Percentiles rank a stretch among this genome's conserved stretches.
These are phyloP conservation scores for Aspergillus ibericus DNA, from an alignment of 2,329 filamentous ascomycete genomes.

Conservation along the genomic window DNA sequence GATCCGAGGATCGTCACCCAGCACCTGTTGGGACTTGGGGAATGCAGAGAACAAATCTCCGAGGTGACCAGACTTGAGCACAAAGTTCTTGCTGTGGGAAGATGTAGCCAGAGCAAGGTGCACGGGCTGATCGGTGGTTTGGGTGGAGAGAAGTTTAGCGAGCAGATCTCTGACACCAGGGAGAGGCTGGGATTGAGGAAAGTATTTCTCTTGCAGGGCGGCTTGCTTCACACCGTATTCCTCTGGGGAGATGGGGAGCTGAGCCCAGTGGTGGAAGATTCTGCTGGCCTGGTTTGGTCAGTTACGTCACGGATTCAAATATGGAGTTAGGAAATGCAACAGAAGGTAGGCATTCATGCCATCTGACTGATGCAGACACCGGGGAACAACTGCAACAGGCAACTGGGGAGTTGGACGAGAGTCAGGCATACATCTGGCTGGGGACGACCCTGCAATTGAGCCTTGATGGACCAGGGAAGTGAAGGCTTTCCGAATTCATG, in stretches of 20 bases:
- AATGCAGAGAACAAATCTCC: conserved; percentile 59
- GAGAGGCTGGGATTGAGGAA: conserved; percentile 72
- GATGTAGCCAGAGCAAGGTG: conserved; percentile 87
- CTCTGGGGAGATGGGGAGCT: conserved; percentile 72
- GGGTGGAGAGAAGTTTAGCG: conserved; percentile 33
- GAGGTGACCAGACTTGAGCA: conserved; percentile 68
- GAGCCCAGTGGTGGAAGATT: conserved; percentile 77
- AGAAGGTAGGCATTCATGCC: background rate
- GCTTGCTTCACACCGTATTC: conserved; percentile 64
- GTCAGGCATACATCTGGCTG: conserved; percentile 49
- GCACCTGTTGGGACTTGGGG: conserved; percentile 66
- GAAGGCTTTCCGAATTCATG: conserved; percentile 68
- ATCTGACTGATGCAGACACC: background rate
- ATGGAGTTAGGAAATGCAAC: background rate
- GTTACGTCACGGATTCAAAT: background rate
- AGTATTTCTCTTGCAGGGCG: conserved; percentile 68
- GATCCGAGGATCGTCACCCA: conserved; percentile 84
- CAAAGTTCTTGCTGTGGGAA: conserved; percentile 69
- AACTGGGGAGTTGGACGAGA: background rate
- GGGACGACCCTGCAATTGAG: conserved; percentile 73
- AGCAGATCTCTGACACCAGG: conserved; percentile 76
- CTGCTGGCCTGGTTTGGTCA: conserved; percentile 48
- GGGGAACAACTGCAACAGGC: background rate
- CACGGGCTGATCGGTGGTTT: conserved; percentile 49
- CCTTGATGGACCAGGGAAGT: conserved; percentile 94